Evolutionary conservation across 139 green algal genomes (phyloP), one percentile per base, ranked within the genome.

Genomic region (Haematococcus lacustris): DNA sequence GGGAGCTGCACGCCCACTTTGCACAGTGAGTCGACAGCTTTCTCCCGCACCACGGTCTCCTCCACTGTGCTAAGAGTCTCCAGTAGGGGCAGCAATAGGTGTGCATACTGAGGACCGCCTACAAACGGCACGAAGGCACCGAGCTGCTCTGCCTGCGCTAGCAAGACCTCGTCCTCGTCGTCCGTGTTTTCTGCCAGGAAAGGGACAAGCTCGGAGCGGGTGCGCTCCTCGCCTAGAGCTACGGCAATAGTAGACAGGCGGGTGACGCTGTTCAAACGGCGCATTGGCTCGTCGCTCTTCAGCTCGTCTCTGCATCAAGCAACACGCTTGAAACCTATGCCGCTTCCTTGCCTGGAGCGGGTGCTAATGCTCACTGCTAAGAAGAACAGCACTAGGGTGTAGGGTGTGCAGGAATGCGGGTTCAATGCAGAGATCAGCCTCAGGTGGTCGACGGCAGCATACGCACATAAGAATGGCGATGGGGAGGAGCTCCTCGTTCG

Each of bases 161-260:
- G 82, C 38, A 99, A 83, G n/a, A 99, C 88, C 73, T 98, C 94
- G 63, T 97, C 96, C 71, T 99, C 96, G 57, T 99, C 96, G 74
- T 99, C 95, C 34, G 88, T 93, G 77, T 86, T 96, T 40, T 99
- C 96, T 0, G 80, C 89, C 28, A 99, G 74, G 82, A 98, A 99
- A 0, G 96, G 96, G n/a, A 99, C 88, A 7, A 99, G 87, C 86
- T 99, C 96, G 13, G 88, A 87, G 5, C 94, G 85, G 7, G 93
- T 98, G 32, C 95, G 80, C 63, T 97, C 91, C 80, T 97, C 92
- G 6, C 96, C 96, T 25, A 99, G 82, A 0, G 96, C 95, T 34
- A 93, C 71, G 0, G 94, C 94, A 71, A 99, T 99, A 13, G 92
- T 98, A 47, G 75, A 73, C 38, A 99, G 81, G 1, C 93, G 80